Evolutionary conservation across 148 eudicot genomes (phyloP), one percentile per base, ranked within the genome.

Genomic region (Bassia scoparia): DNA sequence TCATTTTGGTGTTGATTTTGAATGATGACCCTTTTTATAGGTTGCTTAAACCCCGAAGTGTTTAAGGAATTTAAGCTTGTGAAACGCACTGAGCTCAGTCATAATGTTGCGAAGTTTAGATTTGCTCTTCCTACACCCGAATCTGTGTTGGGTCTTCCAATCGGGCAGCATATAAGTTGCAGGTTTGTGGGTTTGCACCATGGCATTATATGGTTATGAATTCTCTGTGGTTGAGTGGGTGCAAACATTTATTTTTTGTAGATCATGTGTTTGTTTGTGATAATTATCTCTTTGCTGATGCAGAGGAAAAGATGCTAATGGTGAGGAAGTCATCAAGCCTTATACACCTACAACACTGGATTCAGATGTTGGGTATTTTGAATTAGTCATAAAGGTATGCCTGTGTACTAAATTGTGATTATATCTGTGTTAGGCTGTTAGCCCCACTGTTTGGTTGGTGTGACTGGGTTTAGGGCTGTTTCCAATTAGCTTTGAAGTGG

Each of bases 81-180:
- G 80, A 86, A 87, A 82, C 80, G 83, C 65, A 78, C 81, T 5
- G 93, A 91, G 76, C 70, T 94, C 64, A 94, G 97, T 71, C 97
- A 94, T 81, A 94, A 94, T 88, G 97, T 91, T 69, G 97, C 98
- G 4, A 86, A 82, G 78, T 94, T 91, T 83, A 89, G 78, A 76
- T 94, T 94, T 84, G 87, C 73, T 60, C 97, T 94, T 60, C 96
- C 98, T 27, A 78, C 96, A 55, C 90, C 96, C 44, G 86, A 93
- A 70, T 89, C 97, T 34, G 88, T 88, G 20, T 80, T 94, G 87
- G 98, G 98, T 41, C 97, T 94, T 76, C 98, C 97, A 12, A 88
- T 91, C 74, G 97, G 98, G 60, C 93, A 94, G 55, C 97, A 89
- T 71, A 91, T 94, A 61, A 94, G 97, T 79, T 94, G 98, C 98